phyloP scores from a whole-genome alignment of 306 rosid species.

The Vicia faba region DNA sequence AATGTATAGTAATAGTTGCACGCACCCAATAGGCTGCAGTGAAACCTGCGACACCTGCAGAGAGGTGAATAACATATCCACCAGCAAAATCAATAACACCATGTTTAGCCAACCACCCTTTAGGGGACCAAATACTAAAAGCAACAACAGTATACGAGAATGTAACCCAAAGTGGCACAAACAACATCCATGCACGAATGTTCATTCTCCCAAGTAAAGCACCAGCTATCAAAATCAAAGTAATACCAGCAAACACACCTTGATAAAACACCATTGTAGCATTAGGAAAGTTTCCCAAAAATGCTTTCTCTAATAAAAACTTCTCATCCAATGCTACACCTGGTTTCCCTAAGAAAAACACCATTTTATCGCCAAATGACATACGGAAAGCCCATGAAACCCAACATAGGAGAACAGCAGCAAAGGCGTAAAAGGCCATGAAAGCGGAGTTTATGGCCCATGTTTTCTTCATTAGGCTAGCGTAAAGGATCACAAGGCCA shows the following conservation, averaged over 20 bases:
- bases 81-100: conserved; percentile 60
- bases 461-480: conserved; percentile 45
- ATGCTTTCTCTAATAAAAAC: conserved; percentile 46
- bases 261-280: conserved; percentile 57
- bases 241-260: conserved; percentile 52
- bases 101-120: conserved; percentile 50
- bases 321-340: conserved; percentile 47
- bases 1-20: too few species aligned
- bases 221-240: conserved; percentile 54
- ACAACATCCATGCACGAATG: conserved; percentile 56
- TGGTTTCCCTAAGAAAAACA: conserved; percentile 47
- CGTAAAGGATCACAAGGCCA: conserved; percentile 51
- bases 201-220: conserved; percentile 57
- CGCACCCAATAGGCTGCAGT: conserved; percentile 56
- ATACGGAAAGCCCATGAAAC: conserved; percentile 51
- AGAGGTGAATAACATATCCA: conserved; percentile 53
- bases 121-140: conserved; percentile 56
- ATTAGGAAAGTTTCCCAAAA: conserved; percentile 46
- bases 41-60: conserved; percentile 54
- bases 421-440: conserved; percentile 58
- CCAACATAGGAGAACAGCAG: conserved; percentile 50
- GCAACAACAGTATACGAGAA: conserved; percentile 48
- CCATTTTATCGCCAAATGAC: conserved; percentile 48
- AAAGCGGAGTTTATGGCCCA: conserved; percentile 62
- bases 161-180: conserved; percentile 59